Conservation (phyloP, 306 rosid genomes). For the Trifolium dubium region DNA sequence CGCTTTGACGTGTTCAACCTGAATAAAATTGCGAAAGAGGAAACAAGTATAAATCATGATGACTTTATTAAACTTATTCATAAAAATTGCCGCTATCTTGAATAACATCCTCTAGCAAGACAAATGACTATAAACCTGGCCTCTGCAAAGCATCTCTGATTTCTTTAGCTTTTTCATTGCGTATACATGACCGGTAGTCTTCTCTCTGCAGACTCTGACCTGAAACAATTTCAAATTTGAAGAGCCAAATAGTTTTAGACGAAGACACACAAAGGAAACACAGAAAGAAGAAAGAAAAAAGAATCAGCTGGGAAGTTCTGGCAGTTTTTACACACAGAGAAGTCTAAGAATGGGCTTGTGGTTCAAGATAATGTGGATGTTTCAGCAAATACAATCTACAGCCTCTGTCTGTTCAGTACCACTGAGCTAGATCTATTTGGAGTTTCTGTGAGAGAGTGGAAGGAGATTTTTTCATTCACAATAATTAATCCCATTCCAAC, state of each 20-base stretch:
- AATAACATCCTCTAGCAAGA: constrained; percentile 39
- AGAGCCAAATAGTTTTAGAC: constrained; percentile 1
- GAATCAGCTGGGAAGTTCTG: constrained; percentile 11
- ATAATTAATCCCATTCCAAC: constrained; percentile 24
- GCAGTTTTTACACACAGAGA: constrained; percentile 22
- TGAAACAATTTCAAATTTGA: constrained; percentile 56
- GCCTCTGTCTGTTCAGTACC: not conserved
- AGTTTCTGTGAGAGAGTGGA: not conserved
- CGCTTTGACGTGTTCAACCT: constrained; percentile 98
- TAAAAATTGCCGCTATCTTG: constrained; percentile 2
- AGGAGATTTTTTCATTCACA: not conserved
- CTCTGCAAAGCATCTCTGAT: constrained; percentile 99
- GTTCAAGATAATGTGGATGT: constrained; percentile 11
- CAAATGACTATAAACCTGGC: constrained; percentile 73
- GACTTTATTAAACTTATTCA: constrained; percentile 24
- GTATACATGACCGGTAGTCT: constrained; percentile 80
- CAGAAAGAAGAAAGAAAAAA: not conserved
- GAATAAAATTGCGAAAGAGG: constrained; percentile 32
- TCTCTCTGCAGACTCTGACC: constrained; percentile 97
- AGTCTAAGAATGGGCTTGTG: constrained; percentile 16
- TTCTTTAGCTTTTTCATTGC: constrained; percentile 99
- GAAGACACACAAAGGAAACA: not conserved
- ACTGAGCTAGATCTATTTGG: constrained; percentile 8
- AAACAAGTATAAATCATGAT: constrained; percentile 35
- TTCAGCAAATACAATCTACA: constrained; percentile 1